phyloP scores from a whole-genome alignment of 2,329 filamentous ascomycete species.

The Colletotrichum brevisporum region DNA sequence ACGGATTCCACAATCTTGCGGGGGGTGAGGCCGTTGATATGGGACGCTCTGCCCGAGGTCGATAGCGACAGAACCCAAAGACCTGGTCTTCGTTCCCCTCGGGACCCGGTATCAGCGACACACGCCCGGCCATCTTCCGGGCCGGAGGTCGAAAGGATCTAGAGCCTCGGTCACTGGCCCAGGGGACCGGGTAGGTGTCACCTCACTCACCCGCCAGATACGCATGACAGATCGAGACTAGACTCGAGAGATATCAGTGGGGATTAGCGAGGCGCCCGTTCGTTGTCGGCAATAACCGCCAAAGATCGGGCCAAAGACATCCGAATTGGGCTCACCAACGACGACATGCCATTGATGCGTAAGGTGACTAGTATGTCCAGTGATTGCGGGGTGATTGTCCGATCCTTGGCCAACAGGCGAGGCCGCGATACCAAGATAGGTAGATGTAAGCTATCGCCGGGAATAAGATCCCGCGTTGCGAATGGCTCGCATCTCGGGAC shows the following conservation, averaged over 20 bases:
- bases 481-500: constrained; percentile 8
- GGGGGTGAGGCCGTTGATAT: constrained; percentile 4
- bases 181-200: background rate
- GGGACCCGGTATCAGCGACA: constrained; percentile 10
- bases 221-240: background rate
- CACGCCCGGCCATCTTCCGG: constrained; percentile 29
- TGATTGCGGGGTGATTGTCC: constrained; percentile 3
- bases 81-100: background rate
- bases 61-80: background rate
- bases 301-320: constrained; percentile 10
- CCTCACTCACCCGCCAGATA: background rate
- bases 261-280: constrained; percentile 3
- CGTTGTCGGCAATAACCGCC: constrained; percentile 6
- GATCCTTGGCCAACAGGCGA: background rate
- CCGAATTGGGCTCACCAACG: constrained; percentile 25
- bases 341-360: constrained; percentile 1
- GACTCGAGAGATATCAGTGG: constrained; percentile 13
- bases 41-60: background rate
- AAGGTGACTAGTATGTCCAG: constrained; percentile 6
- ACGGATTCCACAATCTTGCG: background rate
- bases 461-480: background rate
- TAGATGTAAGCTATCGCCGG: background rate
- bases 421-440: background rate
- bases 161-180: background rate
- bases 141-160: constrained; percentile 8